Conservation (phyloP, 2,329 filamentous ascomycete species). For the Blumeriella jaapii region DNA sequence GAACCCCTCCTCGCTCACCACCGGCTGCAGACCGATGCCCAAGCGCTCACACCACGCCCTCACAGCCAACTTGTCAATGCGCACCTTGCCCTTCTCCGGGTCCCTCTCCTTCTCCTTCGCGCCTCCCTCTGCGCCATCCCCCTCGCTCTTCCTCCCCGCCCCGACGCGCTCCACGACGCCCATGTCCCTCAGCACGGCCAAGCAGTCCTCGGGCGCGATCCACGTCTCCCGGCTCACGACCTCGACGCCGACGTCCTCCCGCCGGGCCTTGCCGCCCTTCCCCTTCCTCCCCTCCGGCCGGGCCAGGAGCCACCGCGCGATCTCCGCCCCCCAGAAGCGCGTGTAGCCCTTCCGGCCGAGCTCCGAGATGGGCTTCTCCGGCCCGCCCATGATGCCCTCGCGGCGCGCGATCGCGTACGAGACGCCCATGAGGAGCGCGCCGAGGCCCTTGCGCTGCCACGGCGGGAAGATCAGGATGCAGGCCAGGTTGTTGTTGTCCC, state of each 20-base stretch:
- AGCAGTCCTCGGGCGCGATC: conserved; percentile 76
- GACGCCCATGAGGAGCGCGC: conserved; percentile 79
- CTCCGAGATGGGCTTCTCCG: conserved; percentile 86
- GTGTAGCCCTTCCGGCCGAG: conserved; percentile 73
- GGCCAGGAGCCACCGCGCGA: conserved; percentile 55
- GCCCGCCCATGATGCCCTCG: conserved; percentile 76
- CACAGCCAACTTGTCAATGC: conserved; percentile 40
- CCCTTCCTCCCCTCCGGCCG: conserved; percentile 16
- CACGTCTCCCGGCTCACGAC: conserved; percentile 69
- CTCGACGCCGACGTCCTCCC: conserved; percentile 47
- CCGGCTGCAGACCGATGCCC: conserved; percentile 56
- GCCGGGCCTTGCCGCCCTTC: conserved; percentile 11
- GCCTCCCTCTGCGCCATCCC: conserved; percentile 30
- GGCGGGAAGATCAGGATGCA: conserved; percentile 95
- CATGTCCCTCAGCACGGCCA: conserved; percentile 71
- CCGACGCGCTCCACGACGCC: conserved; percentile 51
- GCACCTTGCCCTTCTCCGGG: conserved; percentile 31
- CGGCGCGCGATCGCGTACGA: conserved; percentile 84
- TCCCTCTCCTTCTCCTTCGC: not conserved
- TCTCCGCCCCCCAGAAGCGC: conserved; percentile 76
- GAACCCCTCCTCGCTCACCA: conserved; percentile 67
- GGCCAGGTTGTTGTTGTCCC: conserved; percentile 96
- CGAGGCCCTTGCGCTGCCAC: conserved; percentile 84
- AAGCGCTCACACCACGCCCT: conserved; percentile 57
- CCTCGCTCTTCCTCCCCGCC: conserved; percentile 37